These are phyloP conservation scores for Emmonsiellopsis sp. DNA, from an alignment of 2,329 filamentous ascomycete genomes.

Conservation along the genomic window DNA sequence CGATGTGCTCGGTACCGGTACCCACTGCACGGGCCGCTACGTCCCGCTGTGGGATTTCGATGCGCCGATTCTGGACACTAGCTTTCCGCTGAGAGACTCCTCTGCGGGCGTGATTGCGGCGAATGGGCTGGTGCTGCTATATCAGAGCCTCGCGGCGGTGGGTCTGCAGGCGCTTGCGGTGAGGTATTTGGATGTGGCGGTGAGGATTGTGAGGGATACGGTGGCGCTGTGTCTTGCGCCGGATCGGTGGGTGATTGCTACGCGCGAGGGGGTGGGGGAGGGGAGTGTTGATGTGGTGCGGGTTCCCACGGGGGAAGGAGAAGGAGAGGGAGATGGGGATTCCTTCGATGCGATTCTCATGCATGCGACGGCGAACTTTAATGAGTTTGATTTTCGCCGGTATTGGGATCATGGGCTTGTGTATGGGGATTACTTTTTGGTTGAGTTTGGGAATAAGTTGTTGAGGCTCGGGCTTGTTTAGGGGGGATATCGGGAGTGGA, in stretches of 20 bases:
- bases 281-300: not conserved
- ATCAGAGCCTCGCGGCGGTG: constrained; percentile 9
- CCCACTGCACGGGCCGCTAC: not conserved
- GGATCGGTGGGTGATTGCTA: constrained; percentile 1
- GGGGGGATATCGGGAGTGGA: not conserved
- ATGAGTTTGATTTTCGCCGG: constrained; percentile 27
- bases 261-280: not conserved
- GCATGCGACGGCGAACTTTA: constrained; percentile 31
- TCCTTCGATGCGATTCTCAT: constrained; percentile 14
- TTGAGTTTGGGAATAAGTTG: constrained; percentile 33
- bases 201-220: constrained; percentile 9
- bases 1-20: not conserved
- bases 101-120: constrained; percentile 36
- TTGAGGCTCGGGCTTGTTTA: constrained; percentile 18
- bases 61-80: constrained; percentile 6
- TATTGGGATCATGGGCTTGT: constrained; percentile 32
- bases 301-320: not conserved
- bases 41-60: constrained; percentile 20
- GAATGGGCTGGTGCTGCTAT: constrained; percentile 29
- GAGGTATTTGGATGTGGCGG: constrained; percentile 8
- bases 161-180: constrained; percentile 2
- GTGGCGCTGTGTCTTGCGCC: constrained; percentile 7
- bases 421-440: constrained; percentile 33
- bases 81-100: constrained; percentile 26
- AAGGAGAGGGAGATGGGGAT: not conserved